Evolutionary conservation across 2,329 filamentous ascomycete genomes (phyloP).

Genomic region (Botryotinia calthae): DNA sequence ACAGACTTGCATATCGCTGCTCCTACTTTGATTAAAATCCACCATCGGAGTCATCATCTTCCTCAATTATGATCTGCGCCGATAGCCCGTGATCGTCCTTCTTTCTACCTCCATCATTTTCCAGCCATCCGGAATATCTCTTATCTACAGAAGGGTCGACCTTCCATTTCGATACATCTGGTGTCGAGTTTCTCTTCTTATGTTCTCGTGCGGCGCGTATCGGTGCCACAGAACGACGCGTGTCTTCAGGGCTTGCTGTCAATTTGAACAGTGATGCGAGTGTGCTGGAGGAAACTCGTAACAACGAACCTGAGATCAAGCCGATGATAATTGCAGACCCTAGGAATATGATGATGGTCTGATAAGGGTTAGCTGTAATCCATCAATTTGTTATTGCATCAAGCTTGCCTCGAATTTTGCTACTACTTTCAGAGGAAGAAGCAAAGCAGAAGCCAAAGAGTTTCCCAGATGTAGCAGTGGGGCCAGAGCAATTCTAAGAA

Average conservation of each 20-base stretch:
- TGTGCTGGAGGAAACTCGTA: slow-evolving; percentile 56
- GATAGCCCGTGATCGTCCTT: slow-evolving; percentile 48
- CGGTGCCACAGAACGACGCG: slow-evolving; percentile 30
- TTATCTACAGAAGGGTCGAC: slow-evolving; percentile 27
- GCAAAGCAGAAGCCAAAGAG: slow-evolving; percentile 26
- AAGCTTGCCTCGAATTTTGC: slow-evolving; percentile 37
- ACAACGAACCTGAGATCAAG: slow-evolving; percentile 56
- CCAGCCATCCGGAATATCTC: slow-evolving; percentile 35
- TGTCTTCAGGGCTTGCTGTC: slow-evolving; percentile 30
- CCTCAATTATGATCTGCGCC: slow-evolving; percentile 68
- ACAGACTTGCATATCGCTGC: neutral
- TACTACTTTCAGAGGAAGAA: slow-evolving; percentile 33
- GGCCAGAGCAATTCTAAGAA: slow-evolving; percentile 28
- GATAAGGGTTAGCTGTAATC: slow-evolving; percentile 22
- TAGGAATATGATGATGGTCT: slow-evolving; percentile 51
- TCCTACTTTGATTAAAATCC: slow-evolving; percentile 28
- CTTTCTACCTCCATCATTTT: slow-evolving; percentile 30
- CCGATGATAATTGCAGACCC: slow-evolving; percentile 67
- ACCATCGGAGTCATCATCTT: slow-evolving; percentile 59
- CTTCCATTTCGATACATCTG: slow-evolving; percentile 20
- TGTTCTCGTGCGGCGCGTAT: slow-evolving; percentile 31
- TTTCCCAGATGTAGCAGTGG: slow-evolving; percentile 33
- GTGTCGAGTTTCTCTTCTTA: slow-evolving; percentile 25
- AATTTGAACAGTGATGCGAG: slow-evolving; percentile 53
- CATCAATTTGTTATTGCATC: neutral